Percentiles rank a stretch among this genome's conserved stretches.
Evolutionary conservation across 768 basidiomycete species (phyloP).

Genomic region (Tricholoma sp.): DNA sequence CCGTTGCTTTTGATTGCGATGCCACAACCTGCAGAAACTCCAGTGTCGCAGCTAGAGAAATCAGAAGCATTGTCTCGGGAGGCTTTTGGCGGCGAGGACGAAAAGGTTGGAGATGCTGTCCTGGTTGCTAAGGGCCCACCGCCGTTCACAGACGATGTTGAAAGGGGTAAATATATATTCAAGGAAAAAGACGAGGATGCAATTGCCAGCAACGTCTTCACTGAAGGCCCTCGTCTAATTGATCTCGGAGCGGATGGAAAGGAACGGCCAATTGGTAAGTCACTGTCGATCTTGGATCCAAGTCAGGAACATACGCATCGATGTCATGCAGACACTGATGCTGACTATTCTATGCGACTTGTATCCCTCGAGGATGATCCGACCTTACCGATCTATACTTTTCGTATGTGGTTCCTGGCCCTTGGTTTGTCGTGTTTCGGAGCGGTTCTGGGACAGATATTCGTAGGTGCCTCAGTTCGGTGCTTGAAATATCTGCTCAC

Average conservation of each 20-base stretch:
- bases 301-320: not conserved
- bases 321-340: constrained; percentile 20
- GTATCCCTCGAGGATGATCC: constrained; percentile 37
- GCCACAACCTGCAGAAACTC: not conserved
- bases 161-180: constrained; percentile 6
- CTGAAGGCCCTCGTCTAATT: constrained; percentile 22
- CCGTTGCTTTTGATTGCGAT: not conserved
- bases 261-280: constrained; percentile 43
- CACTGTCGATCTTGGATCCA: not conserved
- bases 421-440: constrained; percentile 43
- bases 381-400: constrained; percentile 33
- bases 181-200: constrained; percentile 8
- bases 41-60: not conserved
- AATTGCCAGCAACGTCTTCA: constrained; percentile 16
- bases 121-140: not conserved
- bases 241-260: constrained; percentile 44
- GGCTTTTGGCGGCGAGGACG: not conserved
- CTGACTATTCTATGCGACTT: constrained; percentile 32
- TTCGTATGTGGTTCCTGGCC: constrained; percentile 41
- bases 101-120: not conserved
- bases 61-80: not conserved
- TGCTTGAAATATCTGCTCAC: not conserved
- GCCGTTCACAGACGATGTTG: constrained; percentile 1
- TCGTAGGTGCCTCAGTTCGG: constrained; percentile 20
- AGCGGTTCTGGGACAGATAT: constrained; percentile 33